Evolutionary conservation across 2,329 filamentous ascomycete species (phyloP).

Genomic region (Nectriaceae sp.): DNA sequence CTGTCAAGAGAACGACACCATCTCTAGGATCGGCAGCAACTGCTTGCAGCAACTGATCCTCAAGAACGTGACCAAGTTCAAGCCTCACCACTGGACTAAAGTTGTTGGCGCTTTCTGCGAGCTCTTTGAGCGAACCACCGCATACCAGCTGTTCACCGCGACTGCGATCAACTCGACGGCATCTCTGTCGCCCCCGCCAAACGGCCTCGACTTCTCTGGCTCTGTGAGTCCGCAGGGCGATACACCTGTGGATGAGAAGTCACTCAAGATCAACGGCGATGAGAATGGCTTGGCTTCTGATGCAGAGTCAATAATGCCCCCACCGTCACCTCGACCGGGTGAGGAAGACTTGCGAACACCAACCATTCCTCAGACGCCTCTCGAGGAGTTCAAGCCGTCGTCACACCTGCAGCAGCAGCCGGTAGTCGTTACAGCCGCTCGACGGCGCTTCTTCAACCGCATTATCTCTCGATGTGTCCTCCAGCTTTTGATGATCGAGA

Average conservation of each 20-base stretch:
- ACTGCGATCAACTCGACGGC: slow-evolving; percentile 57
- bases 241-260: slow-evolving; percentile 51
- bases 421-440: slow-evolving; percentile 87
- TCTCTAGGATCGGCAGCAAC: slow-evolving; percentile 96
- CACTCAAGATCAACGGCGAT: slow-evolving; percentile 63
- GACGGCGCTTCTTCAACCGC: slow-evolving; percentile 95
- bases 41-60: slow-evolving; percentile 95
- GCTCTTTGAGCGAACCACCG: slow-evolving; percentile 91
- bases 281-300: slow-evolving; percentile 37
- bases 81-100: slow-evolving; percentile 84
- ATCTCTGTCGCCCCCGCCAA: slow-evolving; percentile 52
- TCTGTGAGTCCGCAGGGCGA: slow-evolving; percentile 44
- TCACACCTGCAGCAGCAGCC: slow-evolving; percentile 81
- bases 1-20: slow-evolving; percentile 98
- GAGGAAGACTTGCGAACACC: slow-evolving; percentile 39
- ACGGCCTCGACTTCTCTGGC: slow-evolving; percentile 53
- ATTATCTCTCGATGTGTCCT: slow-evolving; percentile 99
- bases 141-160: slow-evolving; percentile 94
- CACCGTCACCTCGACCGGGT: slow-evolving; percentile 28
- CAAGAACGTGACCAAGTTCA: slow-evolving; percentile 94
- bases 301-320: slow-evolving; percentile 34
- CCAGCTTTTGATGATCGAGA: slow-evolving; percentile 98
- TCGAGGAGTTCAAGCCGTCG: slow-evolving; percentile 88
- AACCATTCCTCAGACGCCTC: slow-evolving; percentile 44
- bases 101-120: slow-evolving; percentile 96